These are phyloP conservation scores for Aspergillus funiculosus DNA, from an alignment of 495 filamentous ascomycete species.

Conservation along the genomic window DNA sequence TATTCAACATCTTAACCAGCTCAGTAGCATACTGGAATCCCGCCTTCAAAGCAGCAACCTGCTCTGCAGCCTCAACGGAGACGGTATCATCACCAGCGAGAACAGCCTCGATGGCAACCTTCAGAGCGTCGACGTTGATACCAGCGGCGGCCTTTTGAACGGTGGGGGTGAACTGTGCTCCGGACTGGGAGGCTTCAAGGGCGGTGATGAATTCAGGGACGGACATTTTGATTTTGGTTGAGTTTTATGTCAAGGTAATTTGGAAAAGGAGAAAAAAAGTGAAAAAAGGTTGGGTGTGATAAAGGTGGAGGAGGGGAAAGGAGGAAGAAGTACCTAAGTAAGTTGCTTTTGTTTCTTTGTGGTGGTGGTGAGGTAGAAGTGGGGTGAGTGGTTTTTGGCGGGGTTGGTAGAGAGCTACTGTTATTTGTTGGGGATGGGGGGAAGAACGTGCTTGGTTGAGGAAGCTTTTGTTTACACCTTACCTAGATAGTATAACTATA, in stretches of 20 bases:
- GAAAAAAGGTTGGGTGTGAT: no score
- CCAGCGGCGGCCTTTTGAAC: constrained; percentile 28
- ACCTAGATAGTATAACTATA: no score
- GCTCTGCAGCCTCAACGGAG: constrained; percentile 16
- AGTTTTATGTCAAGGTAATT: constrained; percentile 6
- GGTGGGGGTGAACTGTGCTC: constrained; percentile 28
- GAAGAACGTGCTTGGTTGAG: no score
- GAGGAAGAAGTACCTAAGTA: no score
- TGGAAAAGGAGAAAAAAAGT: not conserved
- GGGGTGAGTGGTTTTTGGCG: no score
- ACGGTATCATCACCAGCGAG: constrained; percentile 18
- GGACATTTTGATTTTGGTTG: constrained; percentile 26
- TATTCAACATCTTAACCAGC: constrained; percentile 56
- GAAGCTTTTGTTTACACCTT: no score
- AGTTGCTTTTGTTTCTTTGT: no score
- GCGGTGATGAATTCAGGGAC: constrained; percentile 27
- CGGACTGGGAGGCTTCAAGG: constrained; percentile 30
- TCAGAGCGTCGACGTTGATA: constrained; percentile 28
- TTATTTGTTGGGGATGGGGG: no score
- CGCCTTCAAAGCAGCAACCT: constrained; percentile 27
- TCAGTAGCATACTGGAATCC: constrained; percentile 40
- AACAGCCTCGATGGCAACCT: constrained; percentile 28
- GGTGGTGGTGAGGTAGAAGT: constrained; percentile 14
- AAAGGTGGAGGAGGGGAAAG: not conserved
- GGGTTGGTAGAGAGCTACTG: no score